These are phyloP conservation scores for Quercus alba DNA, from an alignment of 306 rosid species.

Conservation along the genomic window DNA sequence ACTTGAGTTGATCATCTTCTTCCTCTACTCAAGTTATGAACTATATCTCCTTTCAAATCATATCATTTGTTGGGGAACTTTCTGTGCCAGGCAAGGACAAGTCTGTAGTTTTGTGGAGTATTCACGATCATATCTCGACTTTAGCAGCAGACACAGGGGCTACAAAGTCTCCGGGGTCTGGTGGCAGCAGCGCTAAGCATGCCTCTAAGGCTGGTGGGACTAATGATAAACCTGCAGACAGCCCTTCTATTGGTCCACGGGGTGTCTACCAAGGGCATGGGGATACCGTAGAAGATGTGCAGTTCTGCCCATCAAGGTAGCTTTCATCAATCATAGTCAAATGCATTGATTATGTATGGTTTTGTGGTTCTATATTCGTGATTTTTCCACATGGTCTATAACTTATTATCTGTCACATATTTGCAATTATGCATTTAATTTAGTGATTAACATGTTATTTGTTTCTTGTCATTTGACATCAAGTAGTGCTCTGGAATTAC, in stretches of 20 bases:
- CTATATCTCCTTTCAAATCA: not conserved
- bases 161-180: slow-evolving; percentile 46
- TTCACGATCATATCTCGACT: slow-evolving; percentile 85
- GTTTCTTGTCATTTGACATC: not conserved
- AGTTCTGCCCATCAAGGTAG: slow-evolving; percentile 95
- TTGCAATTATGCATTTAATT: not conserved
- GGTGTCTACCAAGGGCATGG: slow-evolving; percentile 89
- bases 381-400: not conserved
- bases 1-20: not conserved
- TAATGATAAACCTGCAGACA: slow-evolving; percentile 62
- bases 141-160: slow-evolving; percentile 35
- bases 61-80: not conserved
- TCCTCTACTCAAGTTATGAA: not conserved
- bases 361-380: not conserved
- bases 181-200: slow-evolving; percentile 65
- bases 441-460: not conserved
- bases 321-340: not conserved
- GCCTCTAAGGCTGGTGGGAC: slow-evolving; percentile 67
- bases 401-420: not conserved
- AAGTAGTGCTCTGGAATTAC: not conserved
- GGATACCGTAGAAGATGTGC: slow-evolving; percentile 96
- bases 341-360: not conserved
- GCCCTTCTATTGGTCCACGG: slow-evolving; percentile 91
- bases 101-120: slow-evolving; percentile 96
- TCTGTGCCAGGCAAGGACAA: slow-evolving; percentile 80